phyloP scores from a whole-genome alignment of 2,329 filamentous ascomycete genomes.

The Clarireedia monteithiana region DNA sequence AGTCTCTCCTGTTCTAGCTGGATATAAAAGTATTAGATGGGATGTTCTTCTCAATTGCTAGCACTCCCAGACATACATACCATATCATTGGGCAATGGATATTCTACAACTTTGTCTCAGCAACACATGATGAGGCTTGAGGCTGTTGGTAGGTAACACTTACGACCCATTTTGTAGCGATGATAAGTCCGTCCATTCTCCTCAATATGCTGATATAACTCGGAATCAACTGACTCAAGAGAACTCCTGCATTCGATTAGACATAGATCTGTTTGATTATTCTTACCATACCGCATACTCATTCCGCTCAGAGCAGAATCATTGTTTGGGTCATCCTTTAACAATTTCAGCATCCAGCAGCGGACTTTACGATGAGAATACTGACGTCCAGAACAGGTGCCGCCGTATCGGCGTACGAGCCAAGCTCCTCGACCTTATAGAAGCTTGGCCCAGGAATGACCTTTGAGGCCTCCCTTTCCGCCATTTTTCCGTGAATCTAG shows the following conservation, averaged over 20 bases:
- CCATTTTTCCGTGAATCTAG: too few species aligned
- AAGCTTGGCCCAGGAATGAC: neutral
- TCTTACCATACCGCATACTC: neutral
- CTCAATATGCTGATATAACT: slow-evolving; percentile 1
- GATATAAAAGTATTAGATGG: too few species aligned
- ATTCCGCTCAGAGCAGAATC: slow-evolving; percentile 3
- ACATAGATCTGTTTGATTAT: neutral
- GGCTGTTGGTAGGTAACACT: neutral
- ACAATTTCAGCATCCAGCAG: too few species aligned
- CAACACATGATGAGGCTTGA: too few species aligned
- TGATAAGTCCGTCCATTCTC: slow-evolving; percentile 9
- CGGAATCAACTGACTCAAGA: neutral
- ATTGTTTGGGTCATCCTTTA: neutral
- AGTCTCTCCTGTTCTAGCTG: slow-evolving; percentile 4
- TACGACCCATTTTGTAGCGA: slow-evolving; percentile 4
- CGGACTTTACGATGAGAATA: neutral
- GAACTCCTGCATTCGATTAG: neutral
- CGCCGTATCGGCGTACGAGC: neutral
- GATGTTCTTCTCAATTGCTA: too few species aligned
- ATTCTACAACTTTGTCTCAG: neutral
- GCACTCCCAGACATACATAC: neutral
- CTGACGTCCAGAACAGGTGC: neutral
- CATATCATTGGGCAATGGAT: slow-evolving; percentile 4
- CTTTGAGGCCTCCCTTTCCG: neutral
- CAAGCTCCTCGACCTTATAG: neutral